Base-by-base conservation (phyloP, 2,329 filamentous ascomycete genomes). In the Ophiobolus disseminans region DNA sequence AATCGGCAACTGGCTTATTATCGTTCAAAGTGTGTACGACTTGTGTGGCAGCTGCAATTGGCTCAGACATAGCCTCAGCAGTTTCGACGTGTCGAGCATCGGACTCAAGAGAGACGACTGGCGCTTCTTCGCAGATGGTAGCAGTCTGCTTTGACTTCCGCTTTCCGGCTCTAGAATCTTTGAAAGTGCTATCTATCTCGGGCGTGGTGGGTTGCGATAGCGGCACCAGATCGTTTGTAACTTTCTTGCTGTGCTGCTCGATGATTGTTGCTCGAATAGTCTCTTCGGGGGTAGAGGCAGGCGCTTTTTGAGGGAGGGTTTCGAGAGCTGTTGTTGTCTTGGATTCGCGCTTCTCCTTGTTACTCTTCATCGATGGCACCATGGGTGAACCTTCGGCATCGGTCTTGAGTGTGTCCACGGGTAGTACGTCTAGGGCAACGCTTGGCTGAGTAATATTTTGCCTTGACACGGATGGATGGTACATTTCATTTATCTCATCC, bases 341-440 rank as follows among this genome's bases (percentile, higher is more conserved):
- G 23, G 39, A 43, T 38, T 55, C 68, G 45, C 45, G 50, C 43
- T 55, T 59, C n/a, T 62, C 54, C 35, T 57, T 58, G 40, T 55
- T 60, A 34, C 35, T 55, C 44, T 52, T 55, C 43, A 56, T 58
- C 8, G 48, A 13, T 20, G 46, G 44, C 32, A 39, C 50, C 47
- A 50, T 20, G 46, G 43, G 19, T 57, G n/a, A n/a, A n/a, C n/a
- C 48, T 28, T 53, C 48, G 7, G 20, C 30, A 25, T 47, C 23
- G 2, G 31, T 30, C 31, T 40, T 25, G 32, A n/a, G n/a, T 14
- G 28, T 3, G 13, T 32, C 31, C n/a, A 21, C 14, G 5, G 8
- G 23, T 28, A 11, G 30, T 10, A 14, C 7, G 3, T 13, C 30
- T 11, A 14, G 2, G 16, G n/a, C n/a, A 3, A 32, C 3, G 7